Conservation (phyloP, 75 land plant genomes). For the Selaginella tamariscina region DNA sequence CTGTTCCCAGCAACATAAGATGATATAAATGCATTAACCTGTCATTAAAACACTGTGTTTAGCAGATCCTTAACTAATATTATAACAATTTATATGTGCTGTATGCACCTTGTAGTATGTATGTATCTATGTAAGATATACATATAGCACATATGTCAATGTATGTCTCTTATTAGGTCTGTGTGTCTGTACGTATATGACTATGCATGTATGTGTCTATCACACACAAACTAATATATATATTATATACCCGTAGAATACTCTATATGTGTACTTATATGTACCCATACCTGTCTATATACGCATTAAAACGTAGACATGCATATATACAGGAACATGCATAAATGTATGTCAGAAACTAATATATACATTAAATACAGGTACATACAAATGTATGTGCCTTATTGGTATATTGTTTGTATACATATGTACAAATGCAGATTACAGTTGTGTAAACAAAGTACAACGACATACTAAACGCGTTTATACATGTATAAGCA, state of each 20-base stretch:
- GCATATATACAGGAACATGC: neutral
- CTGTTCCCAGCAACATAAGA: conserved; percentile 53
- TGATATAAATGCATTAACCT: conserved; percentile 70
- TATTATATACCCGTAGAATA: no score
- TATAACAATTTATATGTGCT: neutral
- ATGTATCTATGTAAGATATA: neutral
- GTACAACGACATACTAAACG: neutral
- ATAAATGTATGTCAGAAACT: neutral
- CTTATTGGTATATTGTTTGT: neutral
- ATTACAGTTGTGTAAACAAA: neutral
- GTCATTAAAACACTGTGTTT: no score
- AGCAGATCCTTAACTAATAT: no score
- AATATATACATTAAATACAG: neutral
- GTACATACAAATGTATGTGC: neutral
- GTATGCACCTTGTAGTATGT: neutral
- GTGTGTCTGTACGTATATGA: no score
- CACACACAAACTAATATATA: no score
- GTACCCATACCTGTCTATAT: neutral
- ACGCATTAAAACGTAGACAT: conserved; percentile 1
- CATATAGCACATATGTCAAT: no score
- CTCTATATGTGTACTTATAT: neutral
- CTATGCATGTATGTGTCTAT: no score
- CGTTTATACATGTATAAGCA: neutral
- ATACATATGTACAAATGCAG: neutral
- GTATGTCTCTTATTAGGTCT: no score